Evolutionary conservation across 192 early-diverging fungal species (phyloP).

Genomic region (Mortierella hygrophila): DNA sequence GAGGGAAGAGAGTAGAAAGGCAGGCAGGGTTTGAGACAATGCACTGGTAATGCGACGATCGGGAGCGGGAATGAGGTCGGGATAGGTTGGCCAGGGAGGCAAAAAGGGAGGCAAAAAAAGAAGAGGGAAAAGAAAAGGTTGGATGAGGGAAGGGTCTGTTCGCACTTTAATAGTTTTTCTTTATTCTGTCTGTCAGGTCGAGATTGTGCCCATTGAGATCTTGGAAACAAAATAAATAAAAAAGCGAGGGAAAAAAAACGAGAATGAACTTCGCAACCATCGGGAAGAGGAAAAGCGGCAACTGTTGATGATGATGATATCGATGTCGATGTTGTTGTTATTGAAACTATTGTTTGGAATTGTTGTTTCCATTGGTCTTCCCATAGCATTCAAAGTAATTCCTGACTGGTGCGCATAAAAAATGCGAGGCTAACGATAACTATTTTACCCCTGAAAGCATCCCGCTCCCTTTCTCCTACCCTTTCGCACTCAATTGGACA

Average conservation of each 20-base stretch:
- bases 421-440: neutral
- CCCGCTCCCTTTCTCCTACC: neutral
- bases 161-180: neutral
- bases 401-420: neutral
- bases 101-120: neutral
- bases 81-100: neutral
- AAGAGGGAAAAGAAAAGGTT: constrained; percentile 2
- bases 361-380: neutral
- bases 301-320: neutral
- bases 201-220: neutral
- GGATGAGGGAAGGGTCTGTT: neutral
- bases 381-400: neutral
- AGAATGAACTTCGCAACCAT: neutral
- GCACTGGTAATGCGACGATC: neutral
- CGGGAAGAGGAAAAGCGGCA: neutral
- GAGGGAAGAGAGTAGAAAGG: neutral
- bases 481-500: neutral
- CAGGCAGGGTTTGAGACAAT: neutral
- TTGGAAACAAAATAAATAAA: neutral
- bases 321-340: neutral
- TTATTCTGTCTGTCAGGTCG: neutral
- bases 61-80: constrained; percentile 4
- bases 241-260: constrained; percentile 4
- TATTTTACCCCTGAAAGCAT: neutral
- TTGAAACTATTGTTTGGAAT: neutral